A percentile compares a stretch with the other conserved stretches of the same genome.
Evolutionary conservation across 139 green algal species (phyloP).

Genomic region (Volvox africanus): DNA sequence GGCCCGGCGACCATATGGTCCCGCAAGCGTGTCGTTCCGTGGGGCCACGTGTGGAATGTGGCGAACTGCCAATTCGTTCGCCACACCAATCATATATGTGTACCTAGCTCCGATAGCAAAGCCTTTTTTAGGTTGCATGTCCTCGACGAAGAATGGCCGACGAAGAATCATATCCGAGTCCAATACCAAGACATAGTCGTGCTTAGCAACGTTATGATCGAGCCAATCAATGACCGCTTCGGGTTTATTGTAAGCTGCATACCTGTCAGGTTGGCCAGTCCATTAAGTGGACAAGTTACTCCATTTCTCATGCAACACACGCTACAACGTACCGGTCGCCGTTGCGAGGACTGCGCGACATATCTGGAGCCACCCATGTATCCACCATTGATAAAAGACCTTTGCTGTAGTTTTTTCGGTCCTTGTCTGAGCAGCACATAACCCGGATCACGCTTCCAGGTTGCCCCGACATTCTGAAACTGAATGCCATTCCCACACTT

Average conservation of each 20-base stretch:
- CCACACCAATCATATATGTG: constrained; percentile 67
- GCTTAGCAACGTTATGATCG: constrained; percentile 58
- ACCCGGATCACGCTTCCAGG: constrained; percentile 80
- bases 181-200: constrained; percentile 74
- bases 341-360: constrained; percentile 59
- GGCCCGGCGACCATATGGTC: constrained; percentile 55
- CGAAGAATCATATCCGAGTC: constrained; percentile 76
- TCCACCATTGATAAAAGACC: constrained; percentile 60
- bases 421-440: constrained; percentile 80
- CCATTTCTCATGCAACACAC: background rate
- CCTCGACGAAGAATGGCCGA: constrained; percentile 64
- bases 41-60: constrained; percentile 67
- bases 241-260: constrained; percentile 85
- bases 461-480: constrained; percentile 75
- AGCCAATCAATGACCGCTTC: constrained; percentile 87
- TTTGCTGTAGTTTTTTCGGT: constrained; percentile 60
- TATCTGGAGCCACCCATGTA: constrained; percentile 81
- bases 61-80: constrained; percentile 76
- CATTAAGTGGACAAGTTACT: background rate
- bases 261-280: background rate
- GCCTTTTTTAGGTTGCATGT: constrained; percentile 52
- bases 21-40: constrained; percentile 79
- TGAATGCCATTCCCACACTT: constrained; percentile 69
- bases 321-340: constrained; percentile 53
- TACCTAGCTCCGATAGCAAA: constrained; percentile 59